Base-by-base conservation (phyloP, 2,329 filamentous ascomycete genomes). In the Scolecobasidium constrictum region DNA sequence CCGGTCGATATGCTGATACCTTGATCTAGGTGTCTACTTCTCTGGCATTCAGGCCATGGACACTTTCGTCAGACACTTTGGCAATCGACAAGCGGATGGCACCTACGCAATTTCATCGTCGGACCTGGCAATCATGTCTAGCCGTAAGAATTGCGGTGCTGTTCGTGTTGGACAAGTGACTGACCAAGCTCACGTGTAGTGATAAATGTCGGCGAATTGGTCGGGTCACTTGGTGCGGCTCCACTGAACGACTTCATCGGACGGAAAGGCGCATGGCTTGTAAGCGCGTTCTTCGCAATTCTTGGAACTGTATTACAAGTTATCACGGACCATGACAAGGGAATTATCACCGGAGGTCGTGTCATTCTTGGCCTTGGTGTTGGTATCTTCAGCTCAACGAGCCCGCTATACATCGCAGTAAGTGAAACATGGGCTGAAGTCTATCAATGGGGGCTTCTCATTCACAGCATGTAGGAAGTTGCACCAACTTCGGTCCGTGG, bases 391-490 rank as follows among this genome's bases (percentile, higher is more conserved):
- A 17, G 7, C 7, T 7, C 16, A 9, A 36, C 34, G 16, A 9
- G 7, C 9, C 12, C 16, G 12, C 34, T 36, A 7, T 36, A 36
- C 34, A 36, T 36, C 9, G 34, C 7, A 36, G 34, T 9, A 18
- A 36, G 11, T n/a, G 7, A 5, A 22, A 12, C 2, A 33, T 9
- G 21, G 15, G 2, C 18, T 21, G 13, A 19, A 21, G 3, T 59
- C 64, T 3, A n/a, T n/a, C n/a, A n/a, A n/a, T n/a, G n/a, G n/a
- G n/a, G n/a, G 62, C 67, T 5, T 65, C 65, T 4, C 66, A 62
- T 12, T 69, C 64, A 63, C 65, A 68, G 47, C 65, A 65, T 1
- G 66, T 69, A 37, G 67, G 64, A 9, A 63, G 61, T n/a, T n/a
- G n/a, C n/a, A n/a, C n/a, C n/a, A n/a, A n/a, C n/a, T n/a, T n/a